phyloP scores from a whole-genome alignment of 78 protist genomes.

The slime mould (Dictyostelium discoideum) region dicty_2.7 NC_007091.3:5019001-5019500 shows the following conservation, averaged over 20 bases:
- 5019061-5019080: background rate
- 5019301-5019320: too few species aligned
- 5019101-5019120: slow-evolving; percentile 47
- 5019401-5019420: slow-evolving; percentile 61
- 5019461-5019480: background rate
- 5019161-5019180: slow-evolving; percentile 39
- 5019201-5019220: slow-evolving; percentile 6
- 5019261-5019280: slow-evolving; percentile 56
- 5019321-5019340: too few species aligned
- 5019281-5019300: background rate
- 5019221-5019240: slow-evolving; percentile 33
- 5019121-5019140: slow-evolving; percentile 64
- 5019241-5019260: slow-evolving; percentile 39
- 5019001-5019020: background rate
- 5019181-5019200: slow-evolving; percentile 46
- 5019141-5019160: slow-evolving; percentile 44
- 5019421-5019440: background rate
- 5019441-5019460: background rate
- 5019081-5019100: slow-evolving; percentile 42
- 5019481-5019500: background rate
- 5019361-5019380: slow-evolving; percentile 46
- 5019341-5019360: slow-evolving; percentile 9
- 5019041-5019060: background rate
- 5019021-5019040: background rate
- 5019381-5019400: slow-evolving; percentile 33